Base-by-base conservation (phyloP, 257 asterid species). In the Gentiana straminea region DNA sequence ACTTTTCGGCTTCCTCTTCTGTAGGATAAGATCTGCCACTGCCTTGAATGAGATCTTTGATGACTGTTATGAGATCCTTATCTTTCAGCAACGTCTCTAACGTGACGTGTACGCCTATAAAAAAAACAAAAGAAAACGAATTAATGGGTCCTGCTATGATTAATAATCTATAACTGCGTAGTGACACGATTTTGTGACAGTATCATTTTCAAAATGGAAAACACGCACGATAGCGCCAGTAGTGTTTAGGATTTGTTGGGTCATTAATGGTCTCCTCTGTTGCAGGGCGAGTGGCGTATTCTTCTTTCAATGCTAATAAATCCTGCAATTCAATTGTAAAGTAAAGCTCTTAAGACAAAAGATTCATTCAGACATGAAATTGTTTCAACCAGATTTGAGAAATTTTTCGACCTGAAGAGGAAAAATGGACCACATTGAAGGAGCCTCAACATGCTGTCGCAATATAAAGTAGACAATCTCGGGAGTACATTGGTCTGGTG, bases 371-470 rank as follows among this genome's bases (percentile, higher is more conserved):
- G 24, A 24, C 24, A 24, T 24, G 24, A 24, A 24, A 24, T 24
- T 24, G 24, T 24, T 24, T 24, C 24, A 24, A 24, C 24, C 24
- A 24, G 24, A 24, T 24, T 24, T 24, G 54, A 59, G 43, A 54
- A 55, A 66, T 38, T 77, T 24, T 24, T 24, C 24, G 24, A 91
- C 96, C 98, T 91, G 97, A 64, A 91, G 95, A 47, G 98, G 98
- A 41, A 87, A 87, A 71, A 91, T 91, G 9, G 98, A 71, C 98
- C 98, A 91, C 98, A 87, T 91, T 38, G 98, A 87, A 48, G 95
- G 97, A 66, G 98, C 55, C 69, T 91, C 93, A 56, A 85, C 77
- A 54, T 85, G 98, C 84, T 84, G 87, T 68, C 70, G 81, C 73
- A 91, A 68, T 54, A 91, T 59, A 38, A 79, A 85, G 53, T 78